Conservation (phyloP, 495 filamentous ascomycete species). For the Lepidopterella palustris region DNA sequence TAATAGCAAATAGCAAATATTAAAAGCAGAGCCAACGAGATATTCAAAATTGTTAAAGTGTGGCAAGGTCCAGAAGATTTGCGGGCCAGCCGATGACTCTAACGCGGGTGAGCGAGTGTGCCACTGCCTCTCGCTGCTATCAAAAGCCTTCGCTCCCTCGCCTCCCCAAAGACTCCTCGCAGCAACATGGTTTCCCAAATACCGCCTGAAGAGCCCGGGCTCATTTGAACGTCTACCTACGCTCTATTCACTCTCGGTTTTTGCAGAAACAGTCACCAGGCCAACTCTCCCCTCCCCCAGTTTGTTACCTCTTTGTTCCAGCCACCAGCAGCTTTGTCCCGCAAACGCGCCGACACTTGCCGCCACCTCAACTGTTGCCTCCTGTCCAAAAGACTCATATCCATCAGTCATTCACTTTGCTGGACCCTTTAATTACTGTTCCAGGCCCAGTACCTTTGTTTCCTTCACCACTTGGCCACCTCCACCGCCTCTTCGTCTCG, state of each 20-base stretch:
- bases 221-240: background rate
- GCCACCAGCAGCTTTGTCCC: conserved; percentile 23
- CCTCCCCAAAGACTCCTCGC: background rate
- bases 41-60: background rate
- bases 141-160: conserved; percentile 6
- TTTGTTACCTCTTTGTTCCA: conserved; percentile 19
- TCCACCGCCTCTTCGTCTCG: conserved; percentile 15
- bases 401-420: conserved; percentile 16
- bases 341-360: conserved; percentile 18
- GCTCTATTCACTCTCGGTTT: conserved; percentile 8
- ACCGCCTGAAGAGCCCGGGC: conserved; percentile 14
- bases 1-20: background rate
- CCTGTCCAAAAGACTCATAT: conserved; percentile 22
- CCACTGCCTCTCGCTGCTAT: background rate
- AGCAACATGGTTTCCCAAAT: conserved; percentile 21
- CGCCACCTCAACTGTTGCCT: conserved; percentile 17
- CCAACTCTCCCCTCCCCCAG: conserved; percentile 1
- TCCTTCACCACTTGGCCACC: background rate
- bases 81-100: background rate
- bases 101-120: background rate
- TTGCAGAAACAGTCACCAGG: conserved; percentile 6
- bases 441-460: conserved; percentile 15
- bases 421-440: conserved; percentile 13
- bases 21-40: background rate
- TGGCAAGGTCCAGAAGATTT: background rate